These are phyloP conservation scores for Adenanthera pavonina DNA, from an alignment of 306 rosid genomes.

Conservation along the genomic window DNA sequence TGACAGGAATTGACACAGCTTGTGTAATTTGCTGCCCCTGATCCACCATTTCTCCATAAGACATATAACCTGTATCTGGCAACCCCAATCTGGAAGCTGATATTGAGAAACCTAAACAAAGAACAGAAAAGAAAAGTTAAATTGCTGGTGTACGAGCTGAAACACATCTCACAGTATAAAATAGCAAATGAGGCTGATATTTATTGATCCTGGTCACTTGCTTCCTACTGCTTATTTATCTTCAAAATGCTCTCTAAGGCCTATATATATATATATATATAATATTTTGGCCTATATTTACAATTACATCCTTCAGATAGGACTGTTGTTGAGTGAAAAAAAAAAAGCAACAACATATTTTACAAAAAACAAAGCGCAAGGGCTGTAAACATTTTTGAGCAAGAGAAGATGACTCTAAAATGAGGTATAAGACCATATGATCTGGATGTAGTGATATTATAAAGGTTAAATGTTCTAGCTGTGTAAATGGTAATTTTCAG, in stretches of 20 bases:
- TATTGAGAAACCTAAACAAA: conserved; percentile 70
- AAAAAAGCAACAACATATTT: neutral
- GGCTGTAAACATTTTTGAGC: neutral
- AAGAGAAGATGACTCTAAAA: neutral
- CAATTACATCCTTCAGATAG: neutral
- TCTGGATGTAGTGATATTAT: neutral
- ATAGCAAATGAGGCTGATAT: neutral
- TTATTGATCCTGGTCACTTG: neutral
- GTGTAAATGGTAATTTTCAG: neutral
- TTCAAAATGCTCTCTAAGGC: neutral
- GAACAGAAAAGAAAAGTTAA: conserved; percentile 11
- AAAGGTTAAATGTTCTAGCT: neutral
- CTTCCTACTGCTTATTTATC: conserved; percentile 9
- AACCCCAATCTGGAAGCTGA: conserved; percentile 79
- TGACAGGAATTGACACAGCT: conserved; percentile 80
- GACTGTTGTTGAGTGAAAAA: neutral
- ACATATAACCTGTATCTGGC: conserved; percentile 83
- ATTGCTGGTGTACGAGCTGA: neutral
- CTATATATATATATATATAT: neutral
- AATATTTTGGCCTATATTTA: neutral
- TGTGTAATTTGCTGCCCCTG: conserved; percentile 74
- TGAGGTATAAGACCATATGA: neutral
- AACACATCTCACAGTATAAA: neutral
- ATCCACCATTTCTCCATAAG: conserved; percentile 87
- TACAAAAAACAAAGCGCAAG: neutral